phyloP scores from a whole-genome alignment of 2,329 filamentous ascomycete species.

The Claviceps arundinis region DNA sequence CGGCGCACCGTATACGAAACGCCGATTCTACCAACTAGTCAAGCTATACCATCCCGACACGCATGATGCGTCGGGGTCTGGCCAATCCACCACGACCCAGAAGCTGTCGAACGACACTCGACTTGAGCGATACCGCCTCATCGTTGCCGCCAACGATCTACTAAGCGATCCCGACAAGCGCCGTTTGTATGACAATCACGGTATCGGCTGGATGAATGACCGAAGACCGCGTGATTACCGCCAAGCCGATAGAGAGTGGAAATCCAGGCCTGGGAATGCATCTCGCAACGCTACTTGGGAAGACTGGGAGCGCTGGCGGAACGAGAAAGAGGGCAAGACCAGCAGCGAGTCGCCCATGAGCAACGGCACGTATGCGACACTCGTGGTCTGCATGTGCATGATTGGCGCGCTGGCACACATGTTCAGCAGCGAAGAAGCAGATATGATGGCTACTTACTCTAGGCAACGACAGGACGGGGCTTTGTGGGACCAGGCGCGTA shows the following conservation, averaged over 20 bases:
- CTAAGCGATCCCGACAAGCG: constrained; percentile 71
- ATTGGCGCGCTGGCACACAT: constrained; percentile 62
- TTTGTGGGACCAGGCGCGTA: constrained; percentile 45
- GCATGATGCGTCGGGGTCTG: constrained; percentile 15
- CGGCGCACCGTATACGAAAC: constrained; percentile 63
- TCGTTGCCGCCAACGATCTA: constrained; percentile 79
- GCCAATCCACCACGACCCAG: neutral
- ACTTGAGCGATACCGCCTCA: constrained; percentile 79
- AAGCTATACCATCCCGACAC: constrained; percentile 93
- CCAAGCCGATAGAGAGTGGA: constrained; percentile 34
- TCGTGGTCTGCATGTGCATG: constrained; percentile 58
- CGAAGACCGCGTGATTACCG: constrained; percentile 34
- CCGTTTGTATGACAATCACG: constrained; percentile 68
- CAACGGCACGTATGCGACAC: constrained; percentile 58
- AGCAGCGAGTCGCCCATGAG: constrained; percentile 51
- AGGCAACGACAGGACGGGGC: constrained; percentile 52
- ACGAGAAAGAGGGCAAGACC: constrained; percentile 32
- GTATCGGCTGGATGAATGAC: constrained; percentile 64
- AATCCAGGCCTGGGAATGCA: constrained; percentile 31
- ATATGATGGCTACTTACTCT: constrained; percentile 38
- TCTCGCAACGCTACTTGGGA: constrained; percentile 87
- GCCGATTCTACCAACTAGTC: constrained; percentile 76
- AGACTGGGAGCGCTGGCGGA: constrained; percentile 81
- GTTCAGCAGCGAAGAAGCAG: constrained; percentile 42
- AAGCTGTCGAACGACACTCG: constrained; percentile 41